Evolutionary conservation across 345 rosid species (phyloP).

Genomic region (Mercurialis annua): DNA sequence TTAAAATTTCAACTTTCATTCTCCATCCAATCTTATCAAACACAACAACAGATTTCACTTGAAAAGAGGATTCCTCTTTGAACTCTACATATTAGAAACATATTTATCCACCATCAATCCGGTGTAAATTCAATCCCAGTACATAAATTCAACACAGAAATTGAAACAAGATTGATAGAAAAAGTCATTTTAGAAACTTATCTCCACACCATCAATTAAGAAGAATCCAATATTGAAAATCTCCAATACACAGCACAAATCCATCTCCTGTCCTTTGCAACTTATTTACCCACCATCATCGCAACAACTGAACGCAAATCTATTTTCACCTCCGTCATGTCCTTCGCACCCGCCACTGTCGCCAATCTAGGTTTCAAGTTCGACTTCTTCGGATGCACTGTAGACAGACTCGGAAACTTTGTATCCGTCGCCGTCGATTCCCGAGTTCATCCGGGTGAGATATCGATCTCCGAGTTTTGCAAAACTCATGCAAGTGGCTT

Average conservation of each 20-base stretch:
- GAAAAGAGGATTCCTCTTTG: too few species aligned
- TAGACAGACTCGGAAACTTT: conserved; percentile 74
- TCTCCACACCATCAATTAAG: too few species aligned
- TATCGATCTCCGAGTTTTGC: conserved; percentile 54
- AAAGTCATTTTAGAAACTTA: too few species aligned
- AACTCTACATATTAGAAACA: too few species aligned
- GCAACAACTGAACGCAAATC: conserved; percentile 58
- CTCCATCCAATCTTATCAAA: too few species aligned
- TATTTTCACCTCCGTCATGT: conserved; percentile 62
- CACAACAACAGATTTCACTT: too few species aligned
- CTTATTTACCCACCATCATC: conserved; percentile 41
- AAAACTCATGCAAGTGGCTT: conserved; percentile 55
- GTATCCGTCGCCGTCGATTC: conserved; percentile 62
- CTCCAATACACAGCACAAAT: conserved; percentile 15
- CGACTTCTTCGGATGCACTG: conserved; percentile 88
- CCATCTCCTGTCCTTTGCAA: conserved; percentile 40
- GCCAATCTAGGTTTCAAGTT: conserved; percentile 90
- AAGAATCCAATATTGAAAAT: too few species aligned
- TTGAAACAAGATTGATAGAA: too few species aligned
- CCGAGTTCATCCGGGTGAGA: conserved; percentile 60
- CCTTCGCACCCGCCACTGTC: conserved; percentile 88
- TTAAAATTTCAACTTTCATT: too few species aligned
- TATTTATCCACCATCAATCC: too few species aligned
- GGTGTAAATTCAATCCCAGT: too few species aligned
- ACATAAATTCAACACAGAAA: too few species aligned